phyloP scores from a whole-genome alignment of 129 eudicot species.

The Mikania micrantha region DNA sequence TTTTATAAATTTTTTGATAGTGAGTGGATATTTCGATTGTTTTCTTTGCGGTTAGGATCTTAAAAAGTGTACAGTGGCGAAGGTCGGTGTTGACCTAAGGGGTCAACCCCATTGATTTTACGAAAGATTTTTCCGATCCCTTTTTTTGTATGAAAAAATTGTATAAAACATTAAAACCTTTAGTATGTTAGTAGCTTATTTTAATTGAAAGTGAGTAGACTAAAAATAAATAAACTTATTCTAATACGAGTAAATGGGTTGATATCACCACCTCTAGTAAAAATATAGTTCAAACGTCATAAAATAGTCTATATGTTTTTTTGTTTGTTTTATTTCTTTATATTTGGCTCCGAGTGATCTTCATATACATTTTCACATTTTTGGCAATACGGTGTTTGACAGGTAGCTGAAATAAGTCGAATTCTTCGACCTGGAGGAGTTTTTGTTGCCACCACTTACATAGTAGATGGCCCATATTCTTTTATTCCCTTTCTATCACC shows the following conservation, averaged over 20 bases:
- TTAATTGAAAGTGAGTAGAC: too few relatives aligned
- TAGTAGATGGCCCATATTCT: constrained; percentile 52
- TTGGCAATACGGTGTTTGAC: constrained; percentile 5
- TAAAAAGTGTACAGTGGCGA: neutral
- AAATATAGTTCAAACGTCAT: neutral
- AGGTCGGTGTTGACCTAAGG: too few relatives aligned
- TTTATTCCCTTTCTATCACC: constrained; percentile 45
- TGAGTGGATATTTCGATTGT: neutral
- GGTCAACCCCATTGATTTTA: too few relatives aligned
- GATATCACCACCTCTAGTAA: neutral
- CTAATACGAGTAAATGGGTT: neutral
- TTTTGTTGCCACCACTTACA: constrained; percentile 82
- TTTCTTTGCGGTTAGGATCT: neutral
- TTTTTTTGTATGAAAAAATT: too few relatives aligned
- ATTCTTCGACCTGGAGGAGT: constrained; percentile 82
- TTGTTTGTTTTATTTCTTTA: neutral
- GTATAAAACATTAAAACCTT: too few relatives aligned
- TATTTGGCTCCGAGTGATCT: neutral
- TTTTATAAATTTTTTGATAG: neutral
- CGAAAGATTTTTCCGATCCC: too few relatives aligned
- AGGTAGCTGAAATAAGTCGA: constrained; percentile 96
- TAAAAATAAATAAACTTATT: too few relatives aligned
- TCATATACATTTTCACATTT: neutral
- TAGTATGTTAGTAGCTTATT: too few relatives aligned
- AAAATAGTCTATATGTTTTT: neutral